Evolutionary conservation across 768 basidiomycete genomes (phyloP).

Genomic region (Leccinum broughii): DNA sequence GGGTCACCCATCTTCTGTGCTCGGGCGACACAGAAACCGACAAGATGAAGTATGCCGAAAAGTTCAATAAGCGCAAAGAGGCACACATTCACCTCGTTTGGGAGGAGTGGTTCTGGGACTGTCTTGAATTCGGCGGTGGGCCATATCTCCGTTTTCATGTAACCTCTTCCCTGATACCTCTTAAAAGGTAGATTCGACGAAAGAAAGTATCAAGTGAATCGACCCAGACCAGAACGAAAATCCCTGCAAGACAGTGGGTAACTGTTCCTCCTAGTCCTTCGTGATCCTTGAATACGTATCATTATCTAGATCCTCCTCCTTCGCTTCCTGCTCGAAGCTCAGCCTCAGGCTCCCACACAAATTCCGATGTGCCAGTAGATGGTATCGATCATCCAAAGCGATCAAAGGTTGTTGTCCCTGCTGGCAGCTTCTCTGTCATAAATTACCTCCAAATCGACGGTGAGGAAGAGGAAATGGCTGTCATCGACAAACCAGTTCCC

Average conservation of each 20-base stretch:
- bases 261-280: not conserved
- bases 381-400: slow-evolving; percentile 21
- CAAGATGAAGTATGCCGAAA: slow-evolving; percentile 78
- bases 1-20: slow-evolving; percentile 85
- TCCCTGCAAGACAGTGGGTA: slow-evolving; percentile 25
- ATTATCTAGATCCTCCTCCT: slow-evolving; percentile 12
- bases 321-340: slow-evolving; percentile 18
- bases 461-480: slow-evolving; percentile 58
- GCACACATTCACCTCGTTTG: slow-evolving; percentile 79
- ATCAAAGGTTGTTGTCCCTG: slow-evolving; percentile 13
- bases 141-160: not conserved
- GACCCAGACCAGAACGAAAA: slow-evolving; percentile 62
- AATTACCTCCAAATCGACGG: slow-evolving; percentile 21
- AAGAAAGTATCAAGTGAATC: slow-evolving; percentile 53
- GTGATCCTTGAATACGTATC: not conserved
- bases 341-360: slow-evolving; percentile 14
- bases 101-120: slow-evolving; percentile 99
- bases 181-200: slow-evolving; percentile 63
- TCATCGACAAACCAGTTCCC: slow-evolving; percentile 57
- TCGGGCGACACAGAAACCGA: slow-evolving; percentile 63
- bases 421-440: slow-evolving; percentile 22
- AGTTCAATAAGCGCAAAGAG: slow-evolving; percentile 68
- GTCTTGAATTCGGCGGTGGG: slow-evolving; percentile 68
- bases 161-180: not conserved
- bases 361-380: slow-evolving; percentile 14